Evolutionary conservation across 1,284 basidiomycete species (phyloP), one percentile per base, ranked within the genome.

Genomic region (Tylopilus sp.): DNA sequence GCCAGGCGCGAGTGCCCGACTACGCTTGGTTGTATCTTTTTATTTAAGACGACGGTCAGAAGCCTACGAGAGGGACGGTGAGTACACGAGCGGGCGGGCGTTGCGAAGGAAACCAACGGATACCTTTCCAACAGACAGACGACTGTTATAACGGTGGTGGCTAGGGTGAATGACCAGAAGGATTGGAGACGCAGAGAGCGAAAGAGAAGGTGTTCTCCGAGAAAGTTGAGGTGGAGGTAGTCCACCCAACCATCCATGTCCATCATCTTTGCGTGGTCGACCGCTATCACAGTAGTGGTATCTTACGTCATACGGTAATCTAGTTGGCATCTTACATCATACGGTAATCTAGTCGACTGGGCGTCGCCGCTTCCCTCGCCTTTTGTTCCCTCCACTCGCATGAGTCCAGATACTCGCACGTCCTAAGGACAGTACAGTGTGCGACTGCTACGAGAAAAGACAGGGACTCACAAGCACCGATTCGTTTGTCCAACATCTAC

Each of bases 361-460:
- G 28, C n/a, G 13, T 40, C 5, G 12, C 43, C 55, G 47, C 48
- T 57, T 84, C 82, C 33, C 55, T 54, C 3, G 84, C 83, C 61
- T 84, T 88, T 55, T 73, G 66, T 51, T 83, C 82, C 63, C 89
- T 74, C 91, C 91, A 95, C 70, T 94, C 92, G 58, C 91, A 95
- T 11, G 78, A 83, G 1, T 80, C 71, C 39, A 70, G 69, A 64
- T 92, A 94, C 65, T 93, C 91, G 60, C 92, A 95, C 33, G 81
- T 78, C 29, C 86, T 92, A 12, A 51, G 18, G 9, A 31, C 35
- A 19, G 46, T 54, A 52, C 41, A 53, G 48, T 6, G 31, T 31
- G 19, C 31, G 21, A 11, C 39, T 15, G 30, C 41, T 31, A 56
- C 26, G 43, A 46, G 25, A 9, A 9, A 48, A 37, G 49, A 29